phyloP scores from a whole-genome alignment of 1,139 yeast species.

The Wickerhamomyces sp. region DNA sequence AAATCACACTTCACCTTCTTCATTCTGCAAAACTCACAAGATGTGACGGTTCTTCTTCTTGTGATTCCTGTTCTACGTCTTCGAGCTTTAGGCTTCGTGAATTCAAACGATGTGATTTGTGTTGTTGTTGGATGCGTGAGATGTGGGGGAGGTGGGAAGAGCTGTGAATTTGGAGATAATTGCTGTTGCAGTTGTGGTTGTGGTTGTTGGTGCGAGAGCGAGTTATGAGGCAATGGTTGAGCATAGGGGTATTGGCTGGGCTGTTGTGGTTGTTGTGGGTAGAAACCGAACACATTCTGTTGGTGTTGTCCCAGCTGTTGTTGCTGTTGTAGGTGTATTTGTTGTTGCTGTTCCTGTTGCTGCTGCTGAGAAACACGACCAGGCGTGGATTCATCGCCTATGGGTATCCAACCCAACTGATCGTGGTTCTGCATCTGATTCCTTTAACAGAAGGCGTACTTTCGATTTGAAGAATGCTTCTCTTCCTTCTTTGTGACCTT shows the following conservation, averaged over 20 bases:
- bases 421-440: no score
- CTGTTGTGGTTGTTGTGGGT: background rate
- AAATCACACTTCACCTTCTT: constrained; percentile 47
- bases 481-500: no score
- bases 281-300: background rate
- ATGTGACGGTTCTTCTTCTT: constrained; percentile 39
- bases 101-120: background rate
- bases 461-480: no score
- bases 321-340: background rate
- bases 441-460: no score
- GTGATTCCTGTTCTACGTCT: constrained; percentile 3
- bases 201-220: no score
- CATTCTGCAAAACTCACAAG: constrained; percentile 43
- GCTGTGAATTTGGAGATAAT: background rate
- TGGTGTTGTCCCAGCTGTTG: background rate
- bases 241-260: no score
- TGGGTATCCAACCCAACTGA: no score
- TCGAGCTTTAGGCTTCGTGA: constrained; percentile 1
- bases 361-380: no score
- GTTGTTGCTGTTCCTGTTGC: background rate
- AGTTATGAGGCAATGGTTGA: no score
- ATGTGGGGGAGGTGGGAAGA: background rate
- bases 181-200: background rate
- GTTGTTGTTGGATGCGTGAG: background rate
- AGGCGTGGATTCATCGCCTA: no score